These are phyloP conservation scores for Ceratobasidium sp. DNA, from an alignment of 1,284 basidiomycete species.

Conservation along the genomic window DNA sequence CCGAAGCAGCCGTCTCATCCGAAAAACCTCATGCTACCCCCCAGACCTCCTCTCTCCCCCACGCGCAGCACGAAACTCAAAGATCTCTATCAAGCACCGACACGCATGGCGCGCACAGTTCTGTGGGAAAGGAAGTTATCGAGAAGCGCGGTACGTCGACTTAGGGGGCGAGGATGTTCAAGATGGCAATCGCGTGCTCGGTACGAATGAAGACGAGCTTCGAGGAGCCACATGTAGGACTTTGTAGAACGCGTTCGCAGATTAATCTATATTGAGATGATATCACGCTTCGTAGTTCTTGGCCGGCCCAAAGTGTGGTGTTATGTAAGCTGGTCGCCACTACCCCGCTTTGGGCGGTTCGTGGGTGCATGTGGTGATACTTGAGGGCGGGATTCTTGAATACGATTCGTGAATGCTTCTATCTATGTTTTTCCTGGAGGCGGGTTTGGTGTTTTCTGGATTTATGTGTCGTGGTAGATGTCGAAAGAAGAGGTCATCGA, in stretches of 20 bases:
- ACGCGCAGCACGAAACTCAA: background rate
- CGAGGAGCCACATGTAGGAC: background rate
- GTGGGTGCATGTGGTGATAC: background rate
- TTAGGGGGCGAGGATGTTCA: background rate
- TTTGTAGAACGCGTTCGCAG: constrained; percentile 1
- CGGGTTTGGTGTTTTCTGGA: too few relatives aligned
- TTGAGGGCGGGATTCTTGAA: constrained; percentile 6
- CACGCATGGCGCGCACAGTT: background rate
- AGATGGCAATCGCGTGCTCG: background rate
- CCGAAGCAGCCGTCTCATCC: constrained; percentile 27
- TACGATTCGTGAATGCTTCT: background rate
- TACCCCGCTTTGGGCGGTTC: background rate
- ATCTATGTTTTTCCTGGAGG: background rate
- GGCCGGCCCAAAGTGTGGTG: background rate
- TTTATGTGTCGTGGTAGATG: too few relatives aligned
- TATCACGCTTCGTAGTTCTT: background rate
- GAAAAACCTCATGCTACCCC: constrained; percentile 4
- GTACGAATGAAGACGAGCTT: background rate
- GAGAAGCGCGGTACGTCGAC: constrained; percentile 21
- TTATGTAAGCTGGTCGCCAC: background rate
- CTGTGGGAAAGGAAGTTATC: constrained; percentile 18
- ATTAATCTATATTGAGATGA: constrained; percentile 27
- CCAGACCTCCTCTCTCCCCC: background rate
- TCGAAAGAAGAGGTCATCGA: too few relatives aligned
- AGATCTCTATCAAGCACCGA: background rate